Percentiles rank a stretch among this genome's conserved stretches.
phyloP scores from a whole-genome alignment of 371 early-diverging fungal species.

The Mortierella sp. region DNA sequence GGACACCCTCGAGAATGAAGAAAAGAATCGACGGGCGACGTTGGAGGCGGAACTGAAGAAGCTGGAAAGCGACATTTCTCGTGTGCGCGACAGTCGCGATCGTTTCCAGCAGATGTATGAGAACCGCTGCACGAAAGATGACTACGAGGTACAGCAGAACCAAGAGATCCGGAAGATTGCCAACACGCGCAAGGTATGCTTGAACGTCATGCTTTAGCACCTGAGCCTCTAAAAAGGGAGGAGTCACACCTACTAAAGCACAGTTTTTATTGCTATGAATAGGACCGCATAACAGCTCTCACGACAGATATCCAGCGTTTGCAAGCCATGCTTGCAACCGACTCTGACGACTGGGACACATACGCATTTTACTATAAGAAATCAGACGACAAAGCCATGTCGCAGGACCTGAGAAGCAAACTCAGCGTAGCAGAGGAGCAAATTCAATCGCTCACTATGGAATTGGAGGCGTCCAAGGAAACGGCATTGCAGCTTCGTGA shows the following conservation, averaged over 20 bases:
- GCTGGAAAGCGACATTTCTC: slow-evolving; percentile 78
- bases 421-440: slow-evolving; percentile 58
- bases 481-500: slow-evolving; percentile 20
- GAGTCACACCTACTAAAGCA: background rate
- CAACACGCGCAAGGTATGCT: slow-evolving; percentile 65
- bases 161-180: slow-evolving; percentile 76
- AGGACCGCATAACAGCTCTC: slow-evolving; percentile 71
- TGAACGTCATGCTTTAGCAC: too few relatives aligned
- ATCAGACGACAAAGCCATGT: slow-evolving; percentile 55
- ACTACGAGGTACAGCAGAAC: slow-evolving; percentile 67
- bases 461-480: slow-evolving; percentile 31
- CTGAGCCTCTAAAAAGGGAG: background rate
- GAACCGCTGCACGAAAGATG: slow-evolving; percentile 73
- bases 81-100: slow-evolving; percentile 85
- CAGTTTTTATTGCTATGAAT: background rate
- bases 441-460: slow-evolving; percentile 10
- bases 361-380: slow-evolving; percentile 69
- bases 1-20: slow-evolving; percentile 63
- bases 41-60: slow-evolving; percentile 72
- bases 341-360: slow-evolving; percentile 71
- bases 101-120: slow-evolving; percentile 77
- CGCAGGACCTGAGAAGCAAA: slow-evolving; percentile 62
- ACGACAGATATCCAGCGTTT: slow-evolving; percentile 74
- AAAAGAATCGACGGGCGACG: slow-evolving; percentile 70
- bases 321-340: slow-evolving; percentile 66